Evolutionary conservation across 1,284 basidiomycete species (phyloP).

Genomic region (Melampsora abietis-canadensis): DNA sequence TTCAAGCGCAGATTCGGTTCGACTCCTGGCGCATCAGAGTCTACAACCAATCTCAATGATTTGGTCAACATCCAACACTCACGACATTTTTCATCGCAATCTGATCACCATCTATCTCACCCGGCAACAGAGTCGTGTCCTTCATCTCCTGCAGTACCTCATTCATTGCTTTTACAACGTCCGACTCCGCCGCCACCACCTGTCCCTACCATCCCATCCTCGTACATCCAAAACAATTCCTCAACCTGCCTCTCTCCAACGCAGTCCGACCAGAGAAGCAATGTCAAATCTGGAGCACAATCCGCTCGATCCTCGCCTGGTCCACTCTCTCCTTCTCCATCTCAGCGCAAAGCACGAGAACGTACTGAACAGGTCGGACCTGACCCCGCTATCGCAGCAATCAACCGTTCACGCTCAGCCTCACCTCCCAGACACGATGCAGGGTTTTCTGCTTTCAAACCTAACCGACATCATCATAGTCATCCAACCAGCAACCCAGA

Average conservation of each 20-base stretch:
- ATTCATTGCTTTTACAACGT: neutral
- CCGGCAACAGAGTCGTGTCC: neutral
- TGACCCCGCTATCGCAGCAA: neutral
- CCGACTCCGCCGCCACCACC: conserved; percentile 10
- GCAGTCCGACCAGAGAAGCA: neutral
- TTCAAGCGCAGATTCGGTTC: conserved; percentile 29
- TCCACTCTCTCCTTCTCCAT: neutral
- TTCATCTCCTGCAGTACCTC: neutral
- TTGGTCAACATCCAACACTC: neutral
- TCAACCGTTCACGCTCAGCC: neutral
- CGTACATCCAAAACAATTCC: conserved; percentile 6
- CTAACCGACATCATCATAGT: neutral
- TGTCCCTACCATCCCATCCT: conserved; percentile 30
- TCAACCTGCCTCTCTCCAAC: neutral
- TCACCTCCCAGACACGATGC: neutral
- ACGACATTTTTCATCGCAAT: neutral
- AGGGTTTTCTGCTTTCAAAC: neutral
- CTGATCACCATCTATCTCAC: neutral
- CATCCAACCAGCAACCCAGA: neutral
- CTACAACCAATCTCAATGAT: neutral
- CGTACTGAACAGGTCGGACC: neutral
- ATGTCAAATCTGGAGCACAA: neutral
- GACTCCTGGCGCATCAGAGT: neutral
- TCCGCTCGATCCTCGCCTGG: neutral
- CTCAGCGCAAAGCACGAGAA: too few species aligned